Conservation (phyloP, 208 protist genomes). For the Herpetomonas samuelpessoai region DNA sequence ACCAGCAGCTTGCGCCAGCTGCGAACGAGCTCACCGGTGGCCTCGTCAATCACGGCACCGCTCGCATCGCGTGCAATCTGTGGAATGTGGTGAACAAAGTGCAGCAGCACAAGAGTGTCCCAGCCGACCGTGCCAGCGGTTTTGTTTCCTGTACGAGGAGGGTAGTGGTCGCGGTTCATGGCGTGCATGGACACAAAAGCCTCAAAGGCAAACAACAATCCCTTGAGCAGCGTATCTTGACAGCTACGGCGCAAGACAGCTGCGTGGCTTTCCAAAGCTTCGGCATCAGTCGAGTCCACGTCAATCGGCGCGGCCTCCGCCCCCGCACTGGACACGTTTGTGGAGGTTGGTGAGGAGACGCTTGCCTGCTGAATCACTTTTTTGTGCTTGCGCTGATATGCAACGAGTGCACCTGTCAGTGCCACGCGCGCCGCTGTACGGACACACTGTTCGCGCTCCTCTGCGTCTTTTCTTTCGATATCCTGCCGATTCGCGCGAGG, state of each 20-base stretch:
- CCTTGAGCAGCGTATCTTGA: slow-evolving; percentile 53
- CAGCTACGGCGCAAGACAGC: slow-evolving; percentile 30
- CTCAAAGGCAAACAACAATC: slow-evolving; percentile 76
- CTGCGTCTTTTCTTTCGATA: too few relatives aligned
- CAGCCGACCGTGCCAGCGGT: slow-evolving; percentile 80
- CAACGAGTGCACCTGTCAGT: slow-evolving; percentile 51
- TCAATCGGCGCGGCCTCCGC: neutral
- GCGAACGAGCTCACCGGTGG: slow-evolving; percentile 62
- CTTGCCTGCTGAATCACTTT: slow-evolving; percentile 12
- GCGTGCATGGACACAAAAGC: slow-evolving; percentile 70
- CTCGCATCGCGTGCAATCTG: slow-evolving; percentile 58
- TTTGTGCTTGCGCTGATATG: slow-evolving; percentile 18
- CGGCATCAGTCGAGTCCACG: slow-evolving; percentile 3
- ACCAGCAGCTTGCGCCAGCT: slow-evolving; percentile 79
- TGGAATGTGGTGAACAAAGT: slow-evolving; percentile 78
- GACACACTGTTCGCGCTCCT: slow-evolving; percentile 44
- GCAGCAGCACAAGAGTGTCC: slow-evolving; percentile 80
- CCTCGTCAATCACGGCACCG: slow-evolving; percentile 58
- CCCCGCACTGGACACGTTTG: neutral
- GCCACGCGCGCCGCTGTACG: slow-evolving; percentile 53
- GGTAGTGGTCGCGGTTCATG: slow-evolving; percentile 71
- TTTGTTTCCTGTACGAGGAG: slow-evolving; percentile 31
- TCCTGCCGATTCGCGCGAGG: too few relatives aligned
- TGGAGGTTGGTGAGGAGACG: neutral
- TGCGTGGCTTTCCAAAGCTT: neutral